Base-by-base conservation (phyloP, 2,329 filamentous ascomycete species). In the Pseudogymnoascus sp. region DNA sequence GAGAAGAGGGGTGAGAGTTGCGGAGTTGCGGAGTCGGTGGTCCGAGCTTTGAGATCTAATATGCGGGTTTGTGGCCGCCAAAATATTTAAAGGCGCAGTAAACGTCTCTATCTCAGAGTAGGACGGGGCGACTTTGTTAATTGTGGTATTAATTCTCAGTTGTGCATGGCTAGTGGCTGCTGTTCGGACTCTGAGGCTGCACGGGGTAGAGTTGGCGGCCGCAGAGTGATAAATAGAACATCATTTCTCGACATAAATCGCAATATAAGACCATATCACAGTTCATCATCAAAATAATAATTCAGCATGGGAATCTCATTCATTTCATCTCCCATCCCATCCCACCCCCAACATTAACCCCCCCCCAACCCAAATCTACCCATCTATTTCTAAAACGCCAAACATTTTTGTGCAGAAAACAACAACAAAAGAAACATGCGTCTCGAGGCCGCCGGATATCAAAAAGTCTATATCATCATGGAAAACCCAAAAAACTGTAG, bases 361-460 rank as follows among this genome's bases (percentile, higher is more conserved):
- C 13, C n/a, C 29, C n/a, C 29, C 13, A n/a, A 3, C 26, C 16
- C 40, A 31, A 33, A 33, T 53, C 50, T 56, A 21, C 50, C 50
- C 50, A 56, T 56, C 50, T 56, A 56, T 19, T 56, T 56, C 50
- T 56, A 56, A 33, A 53, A 56, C 50, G 50, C 50, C 50, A 56
- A 56, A 56, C 50, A 56, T 53, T 53, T 53, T 50, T 50, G 29
- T 56, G 50, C 29, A 56, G 4, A 33, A 33, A 31, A 24, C 24
- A 53, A 53, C 4, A 31, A 53, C 44, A 53, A 56, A 56, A 7
- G 50, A 56, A 56, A 56, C 50, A 56, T 56, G 50, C 50, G 50
- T 56, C 50, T 56, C 50, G 50, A 56, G 50, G 50, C 50, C 50
- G 50, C 50, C 50, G 50, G 50, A 56, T 56, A 56, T 56, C 50